Conservation (phyloP, 108 stramenopile genomes). For the Fistulifera pelliculosa region DNA sequence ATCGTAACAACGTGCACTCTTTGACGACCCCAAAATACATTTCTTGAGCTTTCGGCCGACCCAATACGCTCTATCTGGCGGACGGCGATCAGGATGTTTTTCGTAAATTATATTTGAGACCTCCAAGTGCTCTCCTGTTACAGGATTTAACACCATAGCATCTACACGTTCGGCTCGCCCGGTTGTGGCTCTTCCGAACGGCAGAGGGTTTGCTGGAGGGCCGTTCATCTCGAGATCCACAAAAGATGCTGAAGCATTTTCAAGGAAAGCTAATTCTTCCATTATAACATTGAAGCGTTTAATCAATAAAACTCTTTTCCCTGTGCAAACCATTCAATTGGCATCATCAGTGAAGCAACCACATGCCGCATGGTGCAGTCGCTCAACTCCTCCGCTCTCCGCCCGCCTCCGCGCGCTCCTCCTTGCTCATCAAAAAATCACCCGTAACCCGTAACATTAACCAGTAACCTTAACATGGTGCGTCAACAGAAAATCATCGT, state of each 20-base stretch:
- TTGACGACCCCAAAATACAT: constrained; percentile 75
- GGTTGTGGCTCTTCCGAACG: constrained; percentile 29
- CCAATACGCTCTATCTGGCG: constrained; percentile 64
- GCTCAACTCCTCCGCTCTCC: no score
- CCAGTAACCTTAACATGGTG: no score
- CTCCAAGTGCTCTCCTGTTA: constrained; percentile 32
- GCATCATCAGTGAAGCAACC: no score
- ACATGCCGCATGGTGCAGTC: no score
- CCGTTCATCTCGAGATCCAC: constrained; percentile 42
- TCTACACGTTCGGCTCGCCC: constrained; percentile 51
- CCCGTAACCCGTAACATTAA: no score
- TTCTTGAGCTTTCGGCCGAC: constrained; percentile 65
- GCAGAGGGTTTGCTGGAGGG: constrained; percentile 23
- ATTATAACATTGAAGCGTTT: background rate
- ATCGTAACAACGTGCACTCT: constrained; percentile 53
- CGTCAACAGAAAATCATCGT: no score
- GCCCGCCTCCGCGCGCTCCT: no score
- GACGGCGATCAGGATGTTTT: constrained; percentile 39
- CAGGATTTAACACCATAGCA: constrained; percentile 55
- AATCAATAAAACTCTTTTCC: background rate
- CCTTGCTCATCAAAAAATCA: no score
- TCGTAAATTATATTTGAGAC: constrained; percentile 67
- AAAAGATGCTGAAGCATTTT: constrained; percentile 45
- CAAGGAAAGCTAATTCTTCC: constrained; percentile 38
- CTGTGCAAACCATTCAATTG: background rate